Percentiles rank a stretch among this genome's conserved stretches.
These are phyloP conservation scores for Colletotrichum agaves DNA, from an alignment of 2,329 filamentous ascomycete genomes.

Conservation along the genomic window DNA sequence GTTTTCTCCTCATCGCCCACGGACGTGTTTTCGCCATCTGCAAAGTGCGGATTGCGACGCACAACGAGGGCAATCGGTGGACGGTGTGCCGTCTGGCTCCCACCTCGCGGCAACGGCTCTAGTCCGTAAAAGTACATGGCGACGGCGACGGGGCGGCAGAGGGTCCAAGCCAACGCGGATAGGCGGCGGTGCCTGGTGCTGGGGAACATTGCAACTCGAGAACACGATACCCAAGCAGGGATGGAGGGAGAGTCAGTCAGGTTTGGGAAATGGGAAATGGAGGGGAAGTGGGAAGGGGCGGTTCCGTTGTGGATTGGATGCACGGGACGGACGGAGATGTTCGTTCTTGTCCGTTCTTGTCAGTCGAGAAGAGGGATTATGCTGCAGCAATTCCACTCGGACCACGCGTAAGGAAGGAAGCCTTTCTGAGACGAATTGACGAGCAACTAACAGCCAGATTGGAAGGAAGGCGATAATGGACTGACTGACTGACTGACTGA, in stretches of 20 bases:
- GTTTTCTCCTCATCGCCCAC: neutral
- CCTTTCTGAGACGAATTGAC: too few species aligned
- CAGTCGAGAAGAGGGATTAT: slow-evolving; percentile 28
- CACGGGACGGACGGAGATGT: slow-evolving; percentile 35
- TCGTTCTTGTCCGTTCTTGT: slow-evolving; percentile 2
- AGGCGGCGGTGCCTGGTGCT: slow-evolving; percentile 4
- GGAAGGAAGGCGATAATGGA: too few species aligned
- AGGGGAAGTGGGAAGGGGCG: slow-evolving; percentile 12
- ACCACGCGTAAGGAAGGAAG: neutral
- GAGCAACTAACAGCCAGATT: too few species aligned
- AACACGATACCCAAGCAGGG: slow-evolving; percentile 27
- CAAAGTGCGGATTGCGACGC: neutral
- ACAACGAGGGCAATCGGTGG: neutral
- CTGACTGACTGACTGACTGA: neutral
- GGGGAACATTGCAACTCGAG: slow-evolving; percentile 16
- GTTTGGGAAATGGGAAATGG: slow-evolving; percentile 12
- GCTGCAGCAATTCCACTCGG: slow-evolving; percentile 8
- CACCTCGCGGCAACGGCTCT: slow-evolving; percentile 3
- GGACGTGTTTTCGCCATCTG: neutral
- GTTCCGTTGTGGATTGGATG: slow-evolving; percentile 32
- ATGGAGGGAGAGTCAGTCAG: slow-evolving; percentile 29
- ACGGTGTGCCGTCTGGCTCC: neutral
- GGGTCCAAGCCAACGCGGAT: slow-evolving; percentile 25
- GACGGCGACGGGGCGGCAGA: slow-evolving; percentile 3
- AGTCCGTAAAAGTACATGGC: slow-evolving; percentile 6